Conservation (phyloP, 2,329 filamentous ascomycete genomes). For the Clonostachys sp. region DNA sequence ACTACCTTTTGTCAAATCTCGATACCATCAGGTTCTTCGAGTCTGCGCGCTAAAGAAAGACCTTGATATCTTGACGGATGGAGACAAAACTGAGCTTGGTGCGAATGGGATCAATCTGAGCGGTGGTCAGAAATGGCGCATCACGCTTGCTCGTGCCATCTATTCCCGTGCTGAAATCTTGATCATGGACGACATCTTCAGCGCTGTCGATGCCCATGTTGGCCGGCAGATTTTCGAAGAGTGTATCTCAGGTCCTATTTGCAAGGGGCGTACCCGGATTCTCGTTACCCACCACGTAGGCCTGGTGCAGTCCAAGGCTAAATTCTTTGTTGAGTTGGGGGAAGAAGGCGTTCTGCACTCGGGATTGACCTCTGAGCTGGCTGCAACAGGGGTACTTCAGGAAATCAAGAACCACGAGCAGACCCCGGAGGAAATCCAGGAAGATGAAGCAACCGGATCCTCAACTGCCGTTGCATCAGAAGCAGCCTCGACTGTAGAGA, state of each 20-base stretch:
- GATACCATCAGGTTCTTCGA: conserved; percentile 66
- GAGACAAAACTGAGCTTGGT: conserved; percentile 76
- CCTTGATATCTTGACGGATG: conserved; percentile 69
- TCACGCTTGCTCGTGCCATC: conserved; percentile 74
- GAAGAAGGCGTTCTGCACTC: conserved; percentile 62
- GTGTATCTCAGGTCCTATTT: conserved; percentile 67
- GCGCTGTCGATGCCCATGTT: conserved; percentile 76
- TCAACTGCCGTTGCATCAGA: background rate
- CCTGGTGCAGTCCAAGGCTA: conserved; percentile 64
- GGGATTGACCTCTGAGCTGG: conserved; percentile 62
- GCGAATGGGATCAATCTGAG: conserved; percentile 82
- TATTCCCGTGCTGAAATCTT: conserved; percentile 76
- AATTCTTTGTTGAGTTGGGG: conserved; percentile 69
- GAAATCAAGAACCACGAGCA: conserved; percentile 47
- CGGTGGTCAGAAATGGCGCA: conserved; percentile 78
- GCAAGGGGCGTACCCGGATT: conserved; percentile 66
- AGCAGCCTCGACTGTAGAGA: conserved; percentile 17
- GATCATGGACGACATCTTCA: conserved; percentile 80
- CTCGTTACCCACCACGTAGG: conserved; percentile 78
- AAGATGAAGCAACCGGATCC: conserved; percentile 29
- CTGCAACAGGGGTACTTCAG: conserved; percentile 49
- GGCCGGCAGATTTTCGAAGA: conserved; percentile 76
- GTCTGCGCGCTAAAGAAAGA: conserved; percentile 75
- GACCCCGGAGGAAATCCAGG: conserved; percentile 16
- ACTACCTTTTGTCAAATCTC: conserved; percentile 61